Percentiles rank a stretch among this genome's conserved stretches.
phyloP scores from a whole-genome alignment of 805 yeast species.

The Komagataella kurtzmanii region DNA sequence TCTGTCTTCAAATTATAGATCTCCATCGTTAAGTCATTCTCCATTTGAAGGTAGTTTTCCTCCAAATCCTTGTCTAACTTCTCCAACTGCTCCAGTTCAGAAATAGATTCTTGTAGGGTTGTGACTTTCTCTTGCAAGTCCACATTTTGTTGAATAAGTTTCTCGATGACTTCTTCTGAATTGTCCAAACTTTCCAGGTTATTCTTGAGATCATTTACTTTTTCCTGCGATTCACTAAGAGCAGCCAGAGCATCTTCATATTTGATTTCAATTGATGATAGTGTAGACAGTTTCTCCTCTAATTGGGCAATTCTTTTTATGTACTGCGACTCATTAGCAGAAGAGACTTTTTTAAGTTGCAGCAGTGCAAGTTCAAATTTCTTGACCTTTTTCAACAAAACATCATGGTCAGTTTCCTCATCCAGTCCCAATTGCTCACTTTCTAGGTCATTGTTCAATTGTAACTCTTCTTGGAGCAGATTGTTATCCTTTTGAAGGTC shows the following conservation, averaged over 20 bases:
- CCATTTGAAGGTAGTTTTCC: conserved; percentile 26
- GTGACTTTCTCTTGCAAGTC: conserved; percentile 20
- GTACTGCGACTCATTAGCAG: conserved; percentile 2
- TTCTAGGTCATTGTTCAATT: conserved; percentile 23
- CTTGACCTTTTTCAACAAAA: neutral
- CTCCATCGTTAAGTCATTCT: conserved; percentile 26
- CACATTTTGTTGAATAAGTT: conserved; percentile 20
- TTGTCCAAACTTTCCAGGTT: conserved; percentile 15
- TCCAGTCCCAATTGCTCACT: conserved; percentile 14
- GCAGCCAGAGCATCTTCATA: conserved; percentile 4
- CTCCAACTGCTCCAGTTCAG: conserved; percentile 35
- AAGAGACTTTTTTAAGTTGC: conserved; percentile 6
- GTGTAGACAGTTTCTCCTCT: neutral
- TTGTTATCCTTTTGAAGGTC: conserved; percentile 18
- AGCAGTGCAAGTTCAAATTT: conserved; percentile 8
- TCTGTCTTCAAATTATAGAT: conserved; percentile 11
- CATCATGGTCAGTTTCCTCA: conserved; percentile 1
- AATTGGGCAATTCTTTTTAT: neutral
- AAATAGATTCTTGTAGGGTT: conserved; percentile 21
- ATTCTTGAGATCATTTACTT: conserved; percentile 13
- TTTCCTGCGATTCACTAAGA: conserved; percentile 6
- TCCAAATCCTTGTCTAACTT: conserved; percentile 38
- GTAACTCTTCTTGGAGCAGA: conserved; percentile 21
- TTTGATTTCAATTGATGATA: neutral
- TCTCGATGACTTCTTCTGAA: conserved; percentile 19